Conservation (phyloP, 306 rosid genomes). For the Medicago arabica region DNA sequence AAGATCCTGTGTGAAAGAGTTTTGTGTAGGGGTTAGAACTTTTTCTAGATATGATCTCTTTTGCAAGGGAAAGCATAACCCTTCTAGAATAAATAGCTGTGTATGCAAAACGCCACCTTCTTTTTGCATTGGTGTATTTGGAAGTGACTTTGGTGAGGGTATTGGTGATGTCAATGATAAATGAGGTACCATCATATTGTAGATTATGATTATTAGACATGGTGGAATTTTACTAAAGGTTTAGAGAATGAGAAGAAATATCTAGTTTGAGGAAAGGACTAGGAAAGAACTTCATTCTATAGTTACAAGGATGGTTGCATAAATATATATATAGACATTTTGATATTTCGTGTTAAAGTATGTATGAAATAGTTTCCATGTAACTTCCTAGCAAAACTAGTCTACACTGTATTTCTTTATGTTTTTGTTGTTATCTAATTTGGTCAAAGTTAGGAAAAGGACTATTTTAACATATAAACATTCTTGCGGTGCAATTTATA, state of each 20-base stretch:
- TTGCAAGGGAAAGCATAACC: conserved; percentile 59
- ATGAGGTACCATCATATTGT: conserved; percentile 10
- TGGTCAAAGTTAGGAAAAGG: conserved; percentile 9
- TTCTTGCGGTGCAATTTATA: background rate
- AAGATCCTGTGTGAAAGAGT: conserved; percentile 41
- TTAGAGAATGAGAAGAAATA: background rate
- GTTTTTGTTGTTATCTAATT: background rate
- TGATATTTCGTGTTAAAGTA: background rate
- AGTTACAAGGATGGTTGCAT: background rate
- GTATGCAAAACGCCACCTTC: conserved; percentile 71
- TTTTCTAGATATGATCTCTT: conserved; percentile 47
- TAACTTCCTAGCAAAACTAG: conserved; percentile 33
- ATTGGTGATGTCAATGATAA: conserved; percentile 43
- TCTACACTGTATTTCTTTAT: background rate
- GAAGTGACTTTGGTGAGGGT: conserved; percentile 39
- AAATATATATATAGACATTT: background rate
- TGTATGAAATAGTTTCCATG: conserved; percentile 26
- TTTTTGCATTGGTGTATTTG: conserved; percentile 48
- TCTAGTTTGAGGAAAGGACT: no score
- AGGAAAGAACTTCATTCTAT: conserved; percentile 50
- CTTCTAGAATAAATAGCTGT: conserved; percentile 58
- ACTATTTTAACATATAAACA: background rate
- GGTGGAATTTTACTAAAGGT: background rate
- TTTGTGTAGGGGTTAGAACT: conserved; percentile 27
- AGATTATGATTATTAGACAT: conserved; percentile 41